Conservation (phyloP, 2,329 filamentous ascomycete genomes). For the Amphichorda felina region DNA sequence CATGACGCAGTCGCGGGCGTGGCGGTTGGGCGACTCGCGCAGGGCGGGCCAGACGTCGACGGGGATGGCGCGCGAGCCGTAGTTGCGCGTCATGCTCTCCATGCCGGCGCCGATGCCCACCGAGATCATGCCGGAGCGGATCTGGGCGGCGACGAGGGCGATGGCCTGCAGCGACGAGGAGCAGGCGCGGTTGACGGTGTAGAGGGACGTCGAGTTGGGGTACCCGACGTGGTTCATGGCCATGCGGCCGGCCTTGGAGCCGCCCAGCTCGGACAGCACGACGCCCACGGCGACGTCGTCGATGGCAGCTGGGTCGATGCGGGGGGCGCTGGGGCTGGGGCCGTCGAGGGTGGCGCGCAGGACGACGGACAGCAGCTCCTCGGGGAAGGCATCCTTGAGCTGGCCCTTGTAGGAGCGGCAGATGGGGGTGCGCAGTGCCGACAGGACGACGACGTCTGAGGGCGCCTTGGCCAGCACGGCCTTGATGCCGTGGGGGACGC, state of each 20-base stretch:
- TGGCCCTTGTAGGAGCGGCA: slow-evolving; percentile 73
- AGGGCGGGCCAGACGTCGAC: slow-evolving; percentile 68
- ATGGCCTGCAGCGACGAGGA: slow-evolving; percentile 68
- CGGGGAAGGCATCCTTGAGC: slow-evolving; percentile 80
- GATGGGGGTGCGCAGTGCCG: slow-evolving; percentile 79
- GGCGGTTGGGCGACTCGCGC: slow-evolving; percentile 47
- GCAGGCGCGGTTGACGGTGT: slow-evolving; percentile 85
- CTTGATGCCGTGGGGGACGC: slow-evolving; percentile 6
- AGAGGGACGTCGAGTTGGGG: slow-evolving; percentile 59
- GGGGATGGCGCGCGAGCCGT: slow-evolving; percentile 75
- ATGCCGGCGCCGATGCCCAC: slow-evolving; percentile 77
- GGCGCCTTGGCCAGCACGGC: slow-evolving; percentile 67
- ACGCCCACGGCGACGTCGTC: slow-evolving; percentile 81
- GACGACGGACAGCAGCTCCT: slow-evolving; percentile 67
- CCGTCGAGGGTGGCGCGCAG: slow-evolving; percentile 36
- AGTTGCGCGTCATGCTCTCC: slow-evolving; percentile 95
- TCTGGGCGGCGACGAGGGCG: slow-evolving; percentile 60
- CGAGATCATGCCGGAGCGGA: slow-evolving; percentile 61
- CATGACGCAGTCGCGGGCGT: slow-evolving; percentile 83
- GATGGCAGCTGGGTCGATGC: slow-evolving; percentile 49
- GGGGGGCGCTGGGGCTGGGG: slow-evolving; percentile 64
- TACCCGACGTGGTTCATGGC: slow-evolving; percentile 77
- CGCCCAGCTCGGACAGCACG: slow-evolving; percentile 82
- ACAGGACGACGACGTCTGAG: slow-evolving; percentile 78
- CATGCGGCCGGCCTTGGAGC: slow-evolving; percentile 84